Conservation (phyloP, 2,329 filamentous ascomycete genomes). For the Alternaria consortialis region DNA sequence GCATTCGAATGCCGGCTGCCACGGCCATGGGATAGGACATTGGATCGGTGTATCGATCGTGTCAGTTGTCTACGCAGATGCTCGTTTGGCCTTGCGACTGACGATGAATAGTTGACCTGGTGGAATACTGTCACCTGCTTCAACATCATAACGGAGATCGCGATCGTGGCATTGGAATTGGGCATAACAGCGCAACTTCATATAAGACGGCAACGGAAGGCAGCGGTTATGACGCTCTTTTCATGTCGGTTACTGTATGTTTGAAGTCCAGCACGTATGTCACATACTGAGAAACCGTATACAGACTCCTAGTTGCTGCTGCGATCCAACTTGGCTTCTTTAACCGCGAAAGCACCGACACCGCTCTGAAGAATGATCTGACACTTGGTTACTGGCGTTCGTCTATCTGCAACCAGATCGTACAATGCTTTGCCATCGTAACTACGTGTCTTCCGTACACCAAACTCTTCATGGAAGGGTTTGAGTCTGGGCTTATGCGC, state of each 20-base stretch:
- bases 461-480: conserved; percentile 40
- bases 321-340: conserved; percentile 28
- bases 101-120: conserved; percentile 25
- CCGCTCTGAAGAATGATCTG: conserved; percentile 23
- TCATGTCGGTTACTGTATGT: conserved; percentile 30
- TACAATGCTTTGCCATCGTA: conserved; percentile 37
- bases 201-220: conserved; percentile 23
- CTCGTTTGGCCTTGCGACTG: not conserved
- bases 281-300: not conserved
- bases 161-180: conserved; percentile 32
- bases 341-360: conserved; percentile 21
- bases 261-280: not conserved
- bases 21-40: conserved; percentile 29
- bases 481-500: conserved; percentile 38
- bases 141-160: conserved; percentile 33
- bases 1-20: conserved; percentile 28
- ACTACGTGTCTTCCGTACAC: conserved; percentile 42
- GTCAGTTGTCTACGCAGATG: conserved; percentile 14
- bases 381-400: conserved; percentile 42
- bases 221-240: conserved; percentile 30
- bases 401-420: conserved; percentile 33
- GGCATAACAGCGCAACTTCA: conserved; percentile 29
- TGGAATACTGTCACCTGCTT: conserved; percentile 25
- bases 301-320: conserved; percentile 26
- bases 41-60: conserved; percentile 22